phyloP scores from a whole-genome alignment of 129 eudicot genomes.

The Sambucus nigra region DNA sequence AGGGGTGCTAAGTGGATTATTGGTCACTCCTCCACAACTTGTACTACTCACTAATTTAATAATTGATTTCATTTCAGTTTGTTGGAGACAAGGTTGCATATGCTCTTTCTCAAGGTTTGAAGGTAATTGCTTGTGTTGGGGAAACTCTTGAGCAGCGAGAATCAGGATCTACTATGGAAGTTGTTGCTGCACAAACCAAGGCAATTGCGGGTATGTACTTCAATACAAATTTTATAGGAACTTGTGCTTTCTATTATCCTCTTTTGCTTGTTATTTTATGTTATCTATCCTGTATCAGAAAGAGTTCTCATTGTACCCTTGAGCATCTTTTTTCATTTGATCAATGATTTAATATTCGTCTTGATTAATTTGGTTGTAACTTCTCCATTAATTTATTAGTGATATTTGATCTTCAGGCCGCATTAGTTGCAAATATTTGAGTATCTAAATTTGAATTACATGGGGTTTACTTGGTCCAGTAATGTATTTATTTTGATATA shows the following conservation, averaged over 20 bases:
- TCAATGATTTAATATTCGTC: not conserved
- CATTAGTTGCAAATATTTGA: no score
- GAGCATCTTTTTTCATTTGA: not conserved
- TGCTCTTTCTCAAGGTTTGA: conserved; percentile 90
- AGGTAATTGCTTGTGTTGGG: conserved; percentile 96
- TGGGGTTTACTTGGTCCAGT: no score
- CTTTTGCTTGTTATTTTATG: not conserved
- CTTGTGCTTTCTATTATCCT: not conserved
- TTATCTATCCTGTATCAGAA: not conserved
- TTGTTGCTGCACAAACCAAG: conserved; percentile 95
- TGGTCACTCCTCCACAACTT: not conserved
- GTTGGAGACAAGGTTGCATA: conserved; percentile 96
- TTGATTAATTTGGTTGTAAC: not conserved
- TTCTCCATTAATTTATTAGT: no score
- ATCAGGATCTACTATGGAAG: conserved; percentile 86
- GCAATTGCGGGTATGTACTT: conserved; percentile 71
- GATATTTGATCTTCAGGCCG: no score
- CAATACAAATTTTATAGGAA: not conserved
- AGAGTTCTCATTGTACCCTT: not conserved
- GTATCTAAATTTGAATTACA: no score
- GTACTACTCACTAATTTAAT: not conserved
- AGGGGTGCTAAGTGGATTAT: not conserved
- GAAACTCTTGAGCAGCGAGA: conserved; percentile 94
- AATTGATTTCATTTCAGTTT: conserved; percentile 43
- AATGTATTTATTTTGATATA: no score